phyloP scores from a whole-genome alignment of 768 basidiomycete genomes.

The Leucocoprinus birnbaumii region DNA sequence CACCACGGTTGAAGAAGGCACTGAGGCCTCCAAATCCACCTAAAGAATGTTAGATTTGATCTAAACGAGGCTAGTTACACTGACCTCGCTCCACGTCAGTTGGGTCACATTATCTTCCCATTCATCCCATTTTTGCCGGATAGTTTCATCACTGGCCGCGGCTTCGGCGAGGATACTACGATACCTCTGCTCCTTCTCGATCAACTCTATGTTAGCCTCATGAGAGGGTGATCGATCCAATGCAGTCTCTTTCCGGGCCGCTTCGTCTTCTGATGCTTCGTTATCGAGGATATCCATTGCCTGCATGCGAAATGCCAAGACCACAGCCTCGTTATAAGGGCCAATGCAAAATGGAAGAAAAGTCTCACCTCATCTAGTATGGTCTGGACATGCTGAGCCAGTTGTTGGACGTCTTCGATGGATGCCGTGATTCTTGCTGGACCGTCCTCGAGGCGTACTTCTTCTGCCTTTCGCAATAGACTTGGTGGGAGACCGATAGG shows the following conservation, averaged over 20 bases:
- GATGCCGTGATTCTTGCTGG: slow-evolving; percentile 66
- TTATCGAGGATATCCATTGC: slow-evolving; percentile 88
- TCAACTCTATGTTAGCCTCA: slow-evolving; percentile 73
- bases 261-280: slow-evolving; percentile 85
- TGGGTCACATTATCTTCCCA: slow-evolving; percentile 75
- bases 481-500: slow-evolving; percentile 89
- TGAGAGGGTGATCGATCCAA: slow-evolving; percentile 65
- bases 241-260: slow-evolving; percentile 47
- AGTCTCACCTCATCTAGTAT: slow-evolving; percentile 71
- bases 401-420: slow-evolving; percentile 67
- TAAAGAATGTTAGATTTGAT: slow-evolving; percentile 23
- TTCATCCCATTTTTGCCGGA: slow-evolving; percentile 83
- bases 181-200: slow-evolving; percentile 70
- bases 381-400: slow-evolving; percentile 57
- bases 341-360: slow-evolving; percentile 1
- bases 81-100: slow-evolving; percentile 65
- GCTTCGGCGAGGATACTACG: slow-evolving; percentile 72
- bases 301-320: slow-evolving; percentile 34
- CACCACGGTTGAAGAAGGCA: slow-evolving; percentile 61
- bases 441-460: slow-evolving; percentile 79
- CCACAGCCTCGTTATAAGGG: not conserved
- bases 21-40: slow-evolving; percentile 62
- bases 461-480: slow-evolving; percentile 79
- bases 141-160: slow-evolving; percentile 67
- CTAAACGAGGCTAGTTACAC: slow-evolving; percentile 23